These are phyloP conservation scores for Tephrocybe sp. DNA, from an alignment of 768 basidiomycete species.

Conservation along the genomic window DNA sequence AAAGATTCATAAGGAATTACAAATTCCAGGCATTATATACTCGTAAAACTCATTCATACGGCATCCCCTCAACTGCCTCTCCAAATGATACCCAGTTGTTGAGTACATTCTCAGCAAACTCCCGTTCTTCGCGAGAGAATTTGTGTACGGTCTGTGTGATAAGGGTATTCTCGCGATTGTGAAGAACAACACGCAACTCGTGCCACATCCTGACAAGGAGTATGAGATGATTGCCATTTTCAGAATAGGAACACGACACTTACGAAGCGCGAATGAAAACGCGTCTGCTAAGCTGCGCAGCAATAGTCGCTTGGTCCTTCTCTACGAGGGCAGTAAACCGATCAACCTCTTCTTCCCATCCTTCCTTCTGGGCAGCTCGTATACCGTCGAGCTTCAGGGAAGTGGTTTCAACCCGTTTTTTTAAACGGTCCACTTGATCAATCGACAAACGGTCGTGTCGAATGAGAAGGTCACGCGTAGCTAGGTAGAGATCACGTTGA, in stretches of 20 bases:
- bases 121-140: slow-evolving; percentile 73
- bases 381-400: slow-evolving; percentile 75
- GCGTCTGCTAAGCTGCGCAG: slow-evolving; percentile 68
- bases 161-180: slow-evolving; percentile 85
- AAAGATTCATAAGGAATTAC: neutral
- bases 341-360: slow-evolving; percentile 87
- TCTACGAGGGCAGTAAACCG: slow-evolving; percentile 69
- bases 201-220: slow-evolving; percentile 79
- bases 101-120: slow-evolving; percentile 59
- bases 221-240: neutral
- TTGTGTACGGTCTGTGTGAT: slow-evolving; percentile 69
- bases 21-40: neutral
- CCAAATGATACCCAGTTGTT: slow-evolving; percentile 74
- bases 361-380: slow-evolving; percentile 67
- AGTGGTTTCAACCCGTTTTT: slow-evolving; percentile 79
- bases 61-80: slow-evolving; percentile 77
- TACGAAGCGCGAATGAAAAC: slow-evolving; percentile 88
- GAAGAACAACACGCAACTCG: slow-evolving; percentile 87
- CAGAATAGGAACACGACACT: slow-evolving; percentile 20
- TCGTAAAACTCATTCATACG: slow-evolving; percentile 55
- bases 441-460: slow-evolving; percentile 86
- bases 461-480: slow-evolving; percentile 81
- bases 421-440: slow-evolving; percentile 85
- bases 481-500: slow-evolving; percentile 84
- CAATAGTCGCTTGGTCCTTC: slow-evolving; percentile 81